Evolutionary conservation across 164 flowering plant species (phyloP), one percentile per base, ranked within the genome.

Genomic region (Umbilicus rupestris): DNA sequence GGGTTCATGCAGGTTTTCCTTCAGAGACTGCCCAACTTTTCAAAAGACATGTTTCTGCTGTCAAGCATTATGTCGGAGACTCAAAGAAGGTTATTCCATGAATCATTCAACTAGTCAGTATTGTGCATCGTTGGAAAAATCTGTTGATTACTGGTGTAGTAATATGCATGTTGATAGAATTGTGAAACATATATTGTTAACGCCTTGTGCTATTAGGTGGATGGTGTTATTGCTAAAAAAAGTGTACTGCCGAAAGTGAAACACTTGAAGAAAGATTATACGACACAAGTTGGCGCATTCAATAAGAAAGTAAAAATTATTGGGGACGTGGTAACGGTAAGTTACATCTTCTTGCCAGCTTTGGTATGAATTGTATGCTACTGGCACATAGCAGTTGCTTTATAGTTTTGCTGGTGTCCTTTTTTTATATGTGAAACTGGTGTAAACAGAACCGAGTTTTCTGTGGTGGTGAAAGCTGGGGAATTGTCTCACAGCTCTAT

Each of bases 291-390:
- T 49, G 82, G 77, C 52, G 49, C 76, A 46, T 73, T 78, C 29
- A 73, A 77, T 67, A 89, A 84, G 76, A 87, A 87, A 71, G 71
- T 78, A 14, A 88, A 85, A 74, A 83, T 79, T 68, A 59, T 79
- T 63, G 90, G 81, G 66, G 96, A 88, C 65, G 83, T 81, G 66
- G 60, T 78, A 8, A 90, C 83, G 90, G 97, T 80, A 72, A 66
- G 73, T 44, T 67, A 0, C 60, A 28, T 52, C 16, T 55, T 14
- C 33, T 55, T 55, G 33, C 22, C 33, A 28, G 19, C 60, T 55
- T 55, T 11, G 19, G 4, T 28, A n/a, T n/a, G n/a, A n/a, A n/a
- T n/a, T n/a, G n/a, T n/a, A n/a, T n/a, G n/a, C n/a, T 6, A 12
- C 15, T 41, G 44, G 12, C 44, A 9, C 44, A n/a, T n/a, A 14